Base-by-base conservation (phyloP, 1,284 basidiomycete genomes). In the Trametes sp. region DNA sequence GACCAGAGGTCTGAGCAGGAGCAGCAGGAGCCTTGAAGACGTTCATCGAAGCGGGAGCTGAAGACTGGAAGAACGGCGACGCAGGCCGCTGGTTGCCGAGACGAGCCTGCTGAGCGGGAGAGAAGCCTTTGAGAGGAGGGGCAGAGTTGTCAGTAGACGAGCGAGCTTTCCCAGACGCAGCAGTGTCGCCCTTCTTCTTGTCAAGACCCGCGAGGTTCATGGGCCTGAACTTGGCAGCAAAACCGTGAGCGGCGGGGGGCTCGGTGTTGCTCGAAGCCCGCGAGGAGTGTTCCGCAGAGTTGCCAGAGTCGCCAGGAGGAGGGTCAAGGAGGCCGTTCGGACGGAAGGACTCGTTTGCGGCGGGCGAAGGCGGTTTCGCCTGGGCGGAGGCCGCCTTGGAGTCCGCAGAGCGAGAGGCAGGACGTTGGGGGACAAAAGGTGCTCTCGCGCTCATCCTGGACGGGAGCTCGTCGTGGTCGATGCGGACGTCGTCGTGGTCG, bases 201-300 rank as follows among this genome's bases (percentile, higher is more conserved):
- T 54, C 45, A 29, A 75, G 61, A 4, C 61, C 63, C n/a, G 71
- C 62, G 21, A 73, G 57, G 41, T 75, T 75, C 29, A 75, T 68
- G 52, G 74, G 74, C 51, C 72, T 74, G 63, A 72, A 71, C 6
- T 56, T 67, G 14, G 66, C 62, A 13, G 52, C 41, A 54, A 64
- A 61, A 45, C 41, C 14, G 14, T 46, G 33, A 38, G 29, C 28
- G 8, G 41, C 50, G 10, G 48, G 31, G 29, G n/a, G 24, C 14
- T 41, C 36, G 8, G 45, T 11, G 31, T 13, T 33, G 9, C 2
- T 19, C 9, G 19, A 13, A 16, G n/a, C 8, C 3, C 14, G 4
- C 8, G n/a, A 8, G n/a, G 8, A 19, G 14, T 55, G 35, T 21
- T 26, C 26, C 33, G n/a, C 38, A n/a, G 36, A n/a, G 53, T 49